These are phyloP conservation scores for Zea luxurians DNA, from an alignment of 176 grass and related monocot species.

Conservation along the genomic window DNA sequence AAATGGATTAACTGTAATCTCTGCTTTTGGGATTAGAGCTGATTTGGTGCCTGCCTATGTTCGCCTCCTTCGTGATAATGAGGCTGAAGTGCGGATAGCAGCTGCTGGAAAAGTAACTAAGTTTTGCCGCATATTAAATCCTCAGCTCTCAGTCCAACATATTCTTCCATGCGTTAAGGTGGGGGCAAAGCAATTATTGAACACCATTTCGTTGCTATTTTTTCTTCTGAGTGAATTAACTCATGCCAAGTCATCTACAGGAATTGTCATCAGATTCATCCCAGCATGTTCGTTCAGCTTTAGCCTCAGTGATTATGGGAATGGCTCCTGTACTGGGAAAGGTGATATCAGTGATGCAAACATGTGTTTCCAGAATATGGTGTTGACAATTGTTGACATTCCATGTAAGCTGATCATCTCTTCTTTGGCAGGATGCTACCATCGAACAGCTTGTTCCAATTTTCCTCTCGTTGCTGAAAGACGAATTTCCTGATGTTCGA, in stretches of 20 bases:
- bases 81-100: conserved; percentile 82
- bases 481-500: conserved; percentile 86
- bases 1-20: not conserved
- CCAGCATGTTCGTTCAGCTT: conserved; percentile 80
- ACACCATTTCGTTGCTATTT: not conserved
- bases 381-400: not conserved
- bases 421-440: conserved; percentile 57
- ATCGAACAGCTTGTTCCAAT: conserved; percentile 82
- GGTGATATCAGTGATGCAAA: conserved; percentile 37
- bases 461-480: conserved; percentile 80
- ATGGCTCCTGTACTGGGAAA: conserved; percentile 81
- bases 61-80: conserved; percentile 77
- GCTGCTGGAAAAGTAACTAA: conserved; percentile 88
- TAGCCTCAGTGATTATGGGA: conserved; percentile 89
- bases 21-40: conserved; percentile 36
- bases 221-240: not conserved
- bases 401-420: conserved; percentile 2
- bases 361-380: not conserved
- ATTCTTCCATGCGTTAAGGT: conserved; percentile 89
- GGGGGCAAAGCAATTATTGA: not conserved
- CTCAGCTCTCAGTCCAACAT: conserved; percentile 64
- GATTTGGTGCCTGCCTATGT: conserved; percentile 80
- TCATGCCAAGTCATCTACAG: conserved; percentile 32
- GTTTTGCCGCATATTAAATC: conserved; percentile 70
- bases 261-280: conserved; percentile 83